Conservation (phyloP, 2,329 filamentous ascomycete genomes). For the Harringtonia lauricola region DNA sequence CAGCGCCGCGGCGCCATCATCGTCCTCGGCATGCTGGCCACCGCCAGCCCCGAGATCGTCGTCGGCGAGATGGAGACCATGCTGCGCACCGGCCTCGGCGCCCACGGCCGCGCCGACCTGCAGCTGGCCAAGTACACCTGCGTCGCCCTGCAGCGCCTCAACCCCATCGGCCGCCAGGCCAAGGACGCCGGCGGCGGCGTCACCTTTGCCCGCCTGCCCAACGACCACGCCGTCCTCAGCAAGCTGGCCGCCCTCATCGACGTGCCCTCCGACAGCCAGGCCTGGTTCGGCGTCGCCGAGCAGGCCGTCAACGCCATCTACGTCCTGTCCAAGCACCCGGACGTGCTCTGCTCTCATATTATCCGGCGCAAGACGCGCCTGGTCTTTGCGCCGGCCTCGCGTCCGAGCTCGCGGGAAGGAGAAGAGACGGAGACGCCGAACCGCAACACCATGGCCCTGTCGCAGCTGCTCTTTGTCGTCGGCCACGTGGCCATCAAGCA, state of each 20-base stretch:
- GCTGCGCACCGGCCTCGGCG: constrained; percentile 77
- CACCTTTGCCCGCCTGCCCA: constrained; percentile 69
- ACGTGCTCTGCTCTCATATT: constrained; percentile 84
- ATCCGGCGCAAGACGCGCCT: constrained; percentile 75
- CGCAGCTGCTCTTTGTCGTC: constrained; percentile 87
- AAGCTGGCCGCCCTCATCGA: constrained; percentile 78
- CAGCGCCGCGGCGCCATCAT: constrained; percentile 92
- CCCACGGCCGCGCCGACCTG: constrained; percentile 69
- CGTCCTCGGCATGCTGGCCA: constrained; percentile 89
- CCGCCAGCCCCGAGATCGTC: constrained; percentile 85
- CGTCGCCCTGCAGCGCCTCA: constrained; percentile 83
- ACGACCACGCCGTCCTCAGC: constrained; percentile 79
- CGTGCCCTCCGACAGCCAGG: constrained; percentile 77
- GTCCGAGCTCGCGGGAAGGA: constrained; percentile 35
- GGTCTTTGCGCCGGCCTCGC: constrained; percentile 50
- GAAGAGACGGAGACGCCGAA: constrained; percentile 14
- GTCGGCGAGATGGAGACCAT: constrained; percentile 93
- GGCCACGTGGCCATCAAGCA: constrained; percentile 98
- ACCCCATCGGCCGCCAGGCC: constrained; percentile 67
- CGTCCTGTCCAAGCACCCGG: constrained; percentile 83
- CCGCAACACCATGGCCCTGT: constrained; percentile 49
- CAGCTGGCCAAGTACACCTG: constrained; percentile 92
- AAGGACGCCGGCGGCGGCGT: constrained; percentile 57
- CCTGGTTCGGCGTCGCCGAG: constrained; percentile 93
- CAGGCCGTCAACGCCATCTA: constrained; percentile 96